Percentiles rank a stretch among this genome's conserved stretches.
These are phyloP conservation scores for Cryptococcus maquisensis DNA, from an alignment of 1,284 basidiomycete genomes.

Conservation along the genomic window DNA sequence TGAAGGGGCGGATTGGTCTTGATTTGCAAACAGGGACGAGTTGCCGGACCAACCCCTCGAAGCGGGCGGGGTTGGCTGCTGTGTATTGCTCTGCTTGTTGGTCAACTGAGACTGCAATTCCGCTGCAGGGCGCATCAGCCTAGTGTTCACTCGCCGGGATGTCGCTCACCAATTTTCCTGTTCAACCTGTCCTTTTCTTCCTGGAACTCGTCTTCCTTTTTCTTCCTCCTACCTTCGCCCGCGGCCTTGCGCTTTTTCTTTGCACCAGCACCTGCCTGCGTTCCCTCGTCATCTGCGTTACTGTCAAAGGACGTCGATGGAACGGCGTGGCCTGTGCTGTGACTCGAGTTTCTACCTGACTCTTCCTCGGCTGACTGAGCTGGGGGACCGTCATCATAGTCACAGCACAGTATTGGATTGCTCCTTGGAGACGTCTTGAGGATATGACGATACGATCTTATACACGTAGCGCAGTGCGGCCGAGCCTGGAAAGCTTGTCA, in stretches of 20 bases:
- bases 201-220: slow-evolving; percentile 26
- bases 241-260: slow-evolving; percentile 38
- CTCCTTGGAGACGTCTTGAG: slow-evolving; percentile 35
- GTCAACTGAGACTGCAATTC: slow-evolving; percentile 26
- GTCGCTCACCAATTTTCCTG: slow-evolving; percentile 35
- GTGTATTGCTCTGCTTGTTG: neutral
- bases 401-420: slow-evolving; percentile 37
- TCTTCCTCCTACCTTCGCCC: slow-evolving; percentile 22
- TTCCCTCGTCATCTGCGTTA: slow-evolving; percentile 16
- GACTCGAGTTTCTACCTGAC: neutral
- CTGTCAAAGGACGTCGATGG: slow-evolving; percentile 6
- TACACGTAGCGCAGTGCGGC: slow-evolving; percentile 46
- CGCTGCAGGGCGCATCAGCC: no score
- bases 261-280: neutral
- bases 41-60: neutral
- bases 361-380: slow-evolving; percentile 16
- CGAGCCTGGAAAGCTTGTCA: slow-evolving; percentile 15
- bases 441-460: slow-evolving; percentile 41
- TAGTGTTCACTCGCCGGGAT: neutral
- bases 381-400: slow-evolving; percentile 38
- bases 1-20: slow-evolving; percentile 19
- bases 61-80: neutral
- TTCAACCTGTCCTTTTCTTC: slow-evolving; percentile 33
- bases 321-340: neutral
- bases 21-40: neutral